Evolutionary conservation across 257 asterid species (phyloP).

Genomic region (Solanum sitiens): DNA sequence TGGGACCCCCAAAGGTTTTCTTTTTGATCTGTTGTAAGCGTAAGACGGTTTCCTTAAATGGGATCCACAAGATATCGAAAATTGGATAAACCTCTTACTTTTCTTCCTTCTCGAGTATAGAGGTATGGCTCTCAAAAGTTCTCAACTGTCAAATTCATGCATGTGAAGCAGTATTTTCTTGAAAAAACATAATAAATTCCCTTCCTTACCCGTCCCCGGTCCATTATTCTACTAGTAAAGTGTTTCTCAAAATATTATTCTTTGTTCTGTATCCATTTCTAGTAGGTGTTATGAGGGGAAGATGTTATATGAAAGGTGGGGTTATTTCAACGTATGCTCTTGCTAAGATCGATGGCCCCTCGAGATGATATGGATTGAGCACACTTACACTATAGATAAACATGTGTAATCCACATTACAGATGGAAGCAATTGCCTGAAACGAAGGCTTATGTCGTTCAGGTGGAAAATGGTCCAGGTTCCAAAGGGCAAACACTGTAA

Average conservation of each 20-base stretch:
- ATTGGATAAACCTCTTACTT: constrained; percentile 6
- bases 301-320: constrained; percentile 19
- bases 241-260: constrained; percentile 17
- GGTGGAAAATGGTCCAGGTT: not conserved
- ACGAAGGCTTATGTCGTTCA: not conserved
- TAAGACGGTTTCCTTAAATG: constrained; percentile 12
- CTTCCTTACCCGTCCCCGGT: constrained; percentile 26
- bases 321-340: constrained; percentile 4
- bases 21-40: not conserved
- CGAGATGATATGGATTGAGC: not conserved
- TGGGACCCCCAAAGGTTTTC: constrained; percentile 25
- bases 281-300: constrained; percentile 42
- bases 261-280: constrained; percentile 45
- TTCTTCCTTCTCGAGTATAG: constrained; percentile 5
- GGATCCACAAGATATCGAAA: constrained; percentile 28
- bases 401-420: not conserved
- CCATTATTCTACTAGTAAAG: constrained; percentile 34
- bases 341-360: not conserved
- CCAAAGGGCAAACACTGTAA: not conserved
- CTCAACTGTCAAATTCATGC: constrained; percentile 12
- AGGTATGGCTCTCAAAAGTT: constrained; percentile 12
- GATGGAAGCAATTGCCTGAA: not conserved
- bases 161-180: not conserved
- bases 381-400: not conserved
- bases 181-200: constrained; percentile 6